Evolutionary conservation across 2,329 filamentous ascomycete species (phyloP).

Genomic region (Bipolaris sorokiniana): DNA sequence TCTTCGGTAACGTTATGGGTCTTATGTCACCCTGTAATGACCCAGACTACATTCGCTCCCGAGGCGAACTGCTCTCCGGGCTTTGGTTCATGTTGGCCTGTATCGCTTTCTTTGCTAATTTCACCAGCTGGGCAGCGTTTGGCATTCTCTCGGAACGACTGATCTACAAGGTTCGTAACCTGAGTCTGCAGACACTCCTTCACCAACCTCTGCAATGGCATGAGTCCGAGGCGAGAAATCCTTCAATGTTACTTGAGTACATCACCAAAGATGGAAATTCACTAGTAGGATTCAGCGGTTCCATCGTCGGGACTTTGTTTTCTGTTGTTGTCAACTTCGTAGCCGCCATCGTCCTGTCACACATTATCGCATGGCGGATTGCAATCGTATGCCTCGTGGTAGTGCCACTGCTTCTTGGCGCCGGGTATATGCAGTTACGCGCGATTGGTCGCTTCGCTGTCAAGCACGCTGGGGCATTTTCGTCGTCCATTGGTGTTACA

Average conservation of each 20-base stretch:
- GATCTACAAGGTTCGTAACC: slow-evolving; percentile 66
- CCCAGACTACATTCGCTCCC: slow-evolving; percentile 55
- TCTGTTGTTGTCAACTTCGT: slow-evolving; percentile 72
- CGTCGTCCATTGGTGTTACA: slow-evolving; percentile 58
- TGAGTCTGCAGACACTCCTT: slow-evolving; percentile 69
- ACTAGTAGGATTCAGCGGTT: slow-evolving; percentile 71
- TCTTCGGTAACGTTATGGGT: slow-evolving; percentile 67
- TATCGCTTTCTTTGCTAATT: slow-evolving; percentile 66
- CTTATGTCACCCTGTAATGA: slow-evolving; percentile 61
- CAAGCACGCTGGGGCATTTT: slow-evolving; percentile 58
- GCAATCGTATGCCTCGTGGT: slow-evolving; percentile 73
- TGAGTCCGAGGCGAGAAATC: slow-evolving; percentile 67
- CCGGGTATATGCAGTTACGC: slow-evolving; percentile 71
- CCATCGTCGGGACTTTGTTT: slow-evolving; percentile 72
- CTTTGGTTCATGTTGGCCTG: slow-evolving; percentile 67
- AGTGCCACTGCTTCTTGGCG: slow-evolving; percentile 71
- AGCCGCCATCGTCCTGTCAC: slow-evolving; percentile 70
- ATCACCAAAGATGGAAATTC: slow-evolving; percentile 73
- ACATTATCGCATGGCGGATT: slow-evolving; percentile 77
- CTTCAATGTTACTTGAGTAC: slow-evolving; percentile 67
- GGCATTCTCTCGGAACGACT: slow-evolving; percentile 68
- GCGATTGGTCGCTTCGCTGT: slow-evolving; percentile 66
- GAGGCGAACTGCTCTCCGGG: slow-evolving; percentile 61
- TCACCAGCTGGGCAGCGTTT: slow-evolving; percentile 64
- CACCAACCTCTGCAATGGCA: slow-evolving; percentile 75